These are phyloP conservation scores for Chamaecrista fasciculata DNA, from an alignment of 306 rosid species.

Conservation along the genomic window DNA sequence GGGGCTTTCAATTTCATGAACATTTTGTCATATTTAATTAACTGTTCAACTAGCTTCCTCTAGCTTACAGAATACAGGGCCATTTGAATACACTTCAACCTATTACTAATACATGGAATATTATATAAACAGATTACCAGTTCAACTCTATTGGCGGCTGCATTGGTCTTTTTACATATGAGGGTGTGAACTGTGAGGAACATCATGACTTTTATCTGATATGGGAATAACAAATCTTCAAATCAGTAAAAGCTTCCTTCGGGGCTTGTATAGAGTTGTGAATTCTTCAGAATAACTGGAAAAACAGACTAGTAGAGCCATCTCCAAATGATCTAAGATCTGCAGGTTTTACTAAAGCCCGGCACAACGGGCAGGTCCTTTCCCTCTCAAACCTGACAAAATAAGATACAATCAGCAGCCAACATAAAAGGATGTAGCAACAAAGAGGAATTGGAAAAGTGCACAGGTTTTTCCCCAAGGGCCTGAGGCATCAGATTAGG, in stretches of 20 bases:
- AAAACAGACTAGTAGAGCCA: constrained; percentile 89
- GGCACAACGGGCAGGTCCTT: constrained; percentile 92
- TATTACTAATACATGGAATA: constrained; percentile 46
- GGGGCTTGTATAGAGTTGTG: constrained; percentile 30
- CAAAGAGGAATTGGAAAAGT: not conserved
- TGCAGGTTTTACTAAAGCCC: constrained; percentile 95
- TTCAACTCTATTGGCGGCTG: constrained; percentile 39
- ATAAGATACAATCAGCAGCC: constrained; percentile 22
- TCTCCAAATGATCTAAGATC: constrained; percentile 94
- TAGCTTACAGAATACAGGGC: constrained; percentile 47
- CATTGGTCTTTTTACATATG: constrained; percentile 40
- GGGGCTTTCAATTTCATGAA: constrained; percentile 41
- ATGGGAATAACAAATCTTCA: constrained; percentile 46
- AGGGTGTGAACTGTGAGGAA: no score
- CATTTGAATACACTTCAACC: constrained; percentile 42
- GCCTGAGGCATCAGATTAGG: not conserved
- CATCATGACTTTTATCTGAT: constrained; percentile 44
- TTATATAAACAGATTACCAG: constrained; percentile 48
- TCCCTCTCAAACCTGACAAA: constrained; percentile 94
- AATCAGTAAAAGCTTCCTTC: constrained; percentile 48
- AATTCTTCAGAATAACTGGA: constrained; percentile 88
- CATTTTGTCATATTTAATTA: no score
- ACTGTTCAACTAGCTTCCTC: constrained; percentile 39
- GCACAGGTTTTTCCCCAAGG: not conserved
- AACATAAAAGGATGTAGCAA: not conserved